Evolutionary conservation across 495 filamentous ascomycete species (phyloP), one percentile per base, ranked within the genome.

Genomic region (Podospora pseudocomata): DNA sequence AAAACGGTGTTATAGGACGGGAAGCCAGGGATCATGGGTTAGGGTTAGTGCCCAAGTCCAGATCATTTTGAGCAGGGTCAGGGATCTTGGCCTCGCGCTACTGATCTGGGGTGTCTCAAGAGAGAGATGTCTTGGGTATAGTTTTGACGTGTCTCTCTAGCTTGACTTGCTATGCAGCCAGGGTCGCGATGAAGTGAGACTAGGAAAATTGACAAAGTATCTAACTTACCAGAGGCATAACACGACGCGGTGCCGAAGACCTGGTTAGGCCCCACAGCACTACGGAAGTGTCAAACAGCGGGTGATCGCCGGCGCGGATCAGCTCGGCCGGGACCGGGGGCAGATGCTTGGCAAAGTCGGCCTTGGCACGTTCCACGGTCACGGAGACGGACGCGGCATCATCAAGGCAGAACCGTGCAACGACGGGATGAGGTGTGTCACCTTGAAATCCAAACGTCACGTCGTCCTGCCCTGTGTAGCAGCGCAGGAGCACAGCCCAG

Each of bases 381-480:
- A 49, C 49, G 28, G 65, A 59, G 3, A 75, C 28, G 13, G 67
- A 55, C n/a, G 20, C 59, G 1, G 19, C 19, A 23, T 70, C 68
- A 54, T 69, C 53, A 9, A 75, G 63, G 1, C 18, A 19, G 30
- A 73, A 68, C 9, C 65, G 65, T n/a, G 65, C 66, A 30, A 71
- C 60, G 30, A 62, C 30, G 3, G 67, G 34, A 16, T 71, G 28
- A 18, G 20, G 30, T 23, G 67, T 39, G 19, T 44, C 68, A 65
- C 53, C 57, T 34, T 65, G 61, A 53, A 75, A 73, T 16, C 44
- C 28, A 44, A 75, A 75, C 62, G 2, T 53, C 16, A 75, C 71
- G 23, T 71, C 67, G 23, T 75, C 73, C 53, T 75, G 71, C 16
- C 69, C 71, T 11, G 73, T 75, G 30, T 75, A 75, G 59, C 69